Conservation (phyloP, 345 rosid species). For the Citrus unshiu region DNA sequence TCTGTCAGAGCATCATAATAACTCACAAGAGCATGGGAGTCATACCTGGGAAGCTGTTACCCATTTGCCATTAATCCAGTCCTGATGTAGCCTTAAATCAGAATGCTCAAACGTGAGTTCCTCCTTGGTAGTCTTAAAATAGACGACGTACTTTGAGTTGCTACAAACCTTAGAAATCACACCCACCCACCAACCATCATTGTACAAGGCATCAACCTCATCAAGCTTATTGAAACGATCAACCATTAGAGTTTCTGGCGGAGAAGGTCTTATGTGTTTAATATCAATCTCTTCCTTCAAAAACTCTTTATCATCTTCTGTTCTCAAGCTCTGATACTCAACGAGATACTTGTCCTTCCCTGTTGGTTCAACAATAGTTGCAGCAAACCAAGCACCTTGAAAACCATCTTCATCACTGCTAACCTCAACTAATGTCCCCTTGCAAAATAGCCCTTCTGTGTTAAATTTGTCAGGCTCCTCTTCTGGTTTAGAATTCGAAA, state of each 20-base stretch:
- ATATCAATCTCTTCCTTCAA: conserved; percentile 55
- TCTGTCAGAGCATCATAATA: neutral
- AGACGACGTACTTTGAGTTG: conserved; percentile 44
- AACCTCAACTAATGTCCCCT: conserved; percentile 57
- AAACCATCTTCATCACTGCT: conserved; percentile 81
- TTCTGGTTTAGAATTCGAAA: conserved; percentile 14
- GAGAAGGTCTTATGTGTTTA: conserved; percentile 67
- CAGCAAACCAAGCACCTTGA: conserved; percentile 83
- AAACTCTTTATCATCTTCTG: conserved; percentile 63
- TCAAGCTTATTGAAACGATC: conserved; percentile 45
- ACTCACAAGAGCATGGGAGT: neutral
- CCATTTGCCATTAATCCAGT: conserved; percentile 82
- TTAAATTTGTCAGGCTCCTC: conserved; percentile 17
- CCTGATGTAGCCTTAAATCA: conserved; percentile 67
- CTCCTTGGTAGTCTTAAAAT: conserved; percentile 50
- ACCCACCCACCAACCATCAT: conserved; percentile 94
- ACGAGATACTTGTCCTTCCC: conserved; percentile 51
- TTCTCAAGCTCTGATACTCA: conserved; percentile 57
- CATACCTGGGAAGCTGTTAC: conserved; percentile 42
- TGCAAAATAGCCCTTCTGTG: conserved; percentile 11
- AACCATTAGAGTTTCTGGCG: conserved; percentile 36
- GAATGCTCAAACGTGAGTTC: conserved; percentile 49
- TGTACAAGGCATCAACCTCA: conserved; percentile 76
- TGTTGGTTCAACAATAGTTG: conserved; percentile 43
- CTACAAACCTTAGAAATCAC: conserved; percentile 46